Evolutionary conservation across 305 asterid species (phyloP).

Genomic region (Rubia tinctorum): DNA sequence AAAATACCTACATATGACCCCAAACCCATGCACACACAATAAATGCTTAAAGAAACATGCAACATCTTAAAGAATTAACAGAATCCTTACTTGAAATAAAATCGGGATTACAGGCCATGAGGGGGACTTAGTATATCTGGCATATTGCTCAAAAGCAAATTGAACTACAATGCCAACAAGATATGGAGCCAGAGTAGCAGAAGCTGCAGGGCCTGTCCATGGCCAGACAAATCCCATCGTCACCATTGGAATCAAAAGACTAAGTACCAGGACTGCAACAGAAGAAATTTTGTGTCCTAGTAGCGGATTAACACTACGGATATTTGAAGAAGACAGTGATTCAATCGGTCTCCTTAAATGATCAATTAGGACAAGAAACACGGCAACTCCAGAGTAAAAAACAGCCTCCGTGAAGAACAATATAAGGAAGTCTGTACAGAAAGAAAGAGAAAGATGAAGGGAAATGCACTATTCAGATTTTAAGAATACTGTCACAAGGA

Average conservation of each 20-base stretch:
- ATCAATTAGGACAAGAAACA: conserved; percentile 70
- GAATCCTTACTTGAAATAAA: conserved; percentile 69
- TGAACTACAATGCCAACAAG: conserved; percentile 92
- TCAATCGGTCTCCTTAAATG: conserved; percentile 47
- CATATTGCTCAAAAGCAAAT: conserved; percentile 84
- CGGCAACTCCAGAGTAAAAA: conserved; percentile 87
- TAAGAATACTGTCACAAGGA: neutral
- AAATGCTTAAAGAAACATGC: neutral
- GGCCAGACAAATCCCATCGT: conserved; percentile 99
- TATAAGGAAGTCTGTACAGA: conserved; percentile 80
- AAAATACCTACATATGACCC: neutral
- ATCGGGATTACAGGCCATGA: conserved; percentile 89
- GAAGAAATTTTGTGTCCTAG: conserved; percentile 68
- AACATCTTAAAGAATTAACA: neutral
- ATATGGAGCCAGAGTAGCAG: conserved; percentile 95
- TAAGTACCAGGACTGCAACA: conserved; percentile 72
- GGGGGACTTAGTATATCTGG: conserved; percentile 63
- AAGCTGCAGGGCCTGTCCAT: conserved; percentile 99
- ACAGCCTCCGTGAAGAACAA: conserved; percentile 94
- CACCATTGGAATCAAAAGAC: conserved; percentile 77
- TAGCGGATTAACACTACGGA: conserved; percentile 34
- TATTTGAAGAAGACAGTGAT: conserved; percentile 36
- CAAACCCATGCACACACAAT: neutral
- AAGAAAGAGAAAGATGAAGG: conserved; percentile 10
- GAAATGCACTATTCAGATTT: neutral